Evolutionary conservation across 176 grass and related monocot species (phyloP).

Genomic region (Phoenix roebelenii): DNA sequence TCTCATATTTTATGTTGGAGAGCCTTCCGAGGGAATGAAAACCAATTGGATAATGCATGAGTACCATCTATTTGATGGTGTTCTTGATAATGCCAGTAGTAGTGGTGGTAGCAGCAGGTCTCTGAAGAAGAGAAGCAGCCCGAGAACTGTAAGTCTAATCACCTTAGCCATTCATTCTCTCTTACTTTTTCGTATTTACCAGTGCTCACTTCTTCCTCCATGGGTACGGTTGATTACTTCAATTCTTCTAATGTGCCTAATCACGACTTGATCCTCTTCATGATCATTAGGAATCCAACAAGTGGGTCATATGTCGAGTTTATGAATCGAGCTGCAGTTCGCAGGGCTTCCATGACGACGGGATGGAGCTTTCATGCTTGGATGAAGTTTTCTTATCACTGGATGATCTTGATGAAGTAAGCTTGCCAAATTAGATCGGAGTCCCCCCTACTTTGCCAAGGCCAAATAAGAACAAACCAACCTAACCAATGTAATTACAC

Average conservation of each 20-base stretch:
- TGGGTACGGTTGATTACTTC: neutral
- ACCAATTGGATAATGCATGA: constrained; percentile 96
- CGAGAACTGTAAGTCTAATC: constrained; percentile 34
- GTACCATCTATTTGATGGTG: constrained; percentile 58
- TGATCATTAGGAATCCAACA: constrained; percentile 55
- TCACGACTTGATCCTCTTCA: neutral
- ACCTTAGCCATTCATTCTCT: no score
- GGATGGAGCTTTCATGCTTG: constrained; percentile 76
- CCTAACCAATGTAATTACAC: neutral
- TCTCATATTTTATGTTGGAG: constrained; percentile 44
- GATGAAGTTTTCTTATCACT: constrained; percentile 97
- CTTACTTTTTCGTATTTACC: no score
- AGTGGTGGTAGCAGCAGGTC: constrained; percentile 17
- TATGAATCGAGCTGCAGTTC: constrained; percentile 45
- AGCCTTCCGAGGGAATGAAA: constrained; percentile 30
- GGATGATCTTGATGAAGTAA: constrained; percentile 93
- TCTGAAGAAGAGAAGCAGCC: constrained; percentile 30
- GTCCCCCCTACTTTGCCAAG: no score
- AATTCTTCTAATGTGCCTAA: no score
- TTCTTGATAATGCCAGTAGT: constrained; percentile 2
- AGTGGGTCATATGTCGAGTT: constrained; percentile 80
- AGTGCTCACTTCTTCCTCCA: neutral
- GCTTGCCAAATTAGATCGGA: constrained; percentile 41
- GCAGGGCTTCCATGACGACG: constrained; percentile 51
- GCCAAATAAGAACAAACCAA: neutral